Evolutionary conservation across 2,329 filamentous ascomycete species (phyloP), one percentile per base, ranked within the genome.

Genomic region (Paecilomyces formosus): DNA sequence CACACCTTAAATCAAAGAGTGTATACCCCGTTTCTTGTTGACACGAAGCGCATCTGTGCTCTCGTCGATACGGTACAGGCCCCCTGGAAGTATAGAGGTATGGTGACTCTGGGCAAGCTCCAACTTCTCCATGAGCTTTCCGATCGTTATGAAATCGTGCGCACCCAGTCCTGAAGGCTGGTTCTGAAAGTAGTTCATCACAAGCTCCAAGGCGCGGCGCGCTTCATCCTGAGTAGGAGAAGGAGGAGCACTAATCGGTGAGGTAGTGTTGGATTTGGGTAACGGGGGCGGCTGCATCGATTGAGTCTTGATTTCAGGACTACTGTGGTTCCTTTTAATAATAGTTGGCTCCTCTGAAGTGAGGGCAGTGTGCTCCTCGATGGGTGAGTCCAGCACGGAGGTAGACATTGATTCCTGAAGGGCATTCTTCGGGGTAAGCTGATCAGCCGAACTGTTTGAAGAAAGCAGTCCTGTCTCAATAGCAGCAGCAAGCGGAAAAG

Each of bases 191-290:
- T 93, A 96, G 60, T 77, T 87, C 71, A 96, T 83, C 21, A 97
- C 84, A 2, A 92, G 86, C 66, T 93, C 88, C 3, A 95, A 82
- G 1, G 92, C 93, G 55, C 85, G 83, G 45, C 89, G 84, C 3
- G 92, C 92, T 72, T 97, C 92, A 65, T 97, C 92, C 64, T 92
- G 89, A 0, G 88, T 91, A 0, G 88, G 89, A 1, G 88, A 88
- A 28, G 75, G 82, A 1, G 87, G 82, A 55, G 85, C 81, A 49
- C 82, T 81, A 61, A 84, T 77, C 39, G 85, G 77, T 33, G 77
- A 79, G 12, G 74, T 71, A 53, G 70, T 72, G 45, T 67, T 72
- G 22, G 75, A 76, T 58, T 72, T 73, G 4, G 73, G 74, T 53
- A 72, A 63, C 2, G 70, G 65, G 9, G 74, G 68, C 49, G 75